A percentile compares a stretch with the other conserved stretches of the same genome.
These are phyloP conservation scores for Postia placenta DNA, from an alignment of 768 basidiomycete species.

Conservation along the genomic window DNA sequence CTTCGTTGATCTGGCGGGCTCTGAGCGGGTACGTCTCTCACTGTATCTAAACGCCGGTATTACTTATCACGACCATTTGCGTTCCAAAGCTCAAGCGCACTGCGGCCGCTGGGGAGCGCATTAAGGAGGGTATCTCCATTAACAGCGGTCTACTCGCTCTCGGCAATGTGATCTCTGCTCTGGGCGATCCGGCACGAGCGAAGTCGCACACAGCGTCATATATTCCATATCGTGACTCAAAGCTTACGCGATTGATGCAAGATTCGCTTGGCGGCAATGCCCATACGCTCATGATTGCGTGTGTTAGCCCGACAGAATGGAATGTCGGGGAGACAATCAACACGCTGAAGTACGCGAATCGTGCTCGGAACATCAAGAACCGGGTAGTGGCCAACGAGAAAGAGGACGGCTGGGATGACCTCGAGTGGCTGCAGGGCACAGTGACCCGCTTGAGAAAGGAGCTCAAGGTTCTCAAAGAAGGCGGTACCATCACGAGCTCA, in stretches of 20 bases:
- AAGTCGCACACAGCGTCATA: conserved; percentile 83
- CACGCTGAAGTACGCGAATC: conserved; percentile 94
- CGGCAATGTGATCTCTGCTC: conserved; percentile 97
- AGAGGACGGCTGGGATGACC: conserved; percentile 98
- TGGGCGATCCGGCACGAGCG: conserved; percentile 87
- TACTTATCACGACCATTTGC: conserved; percentile 10
- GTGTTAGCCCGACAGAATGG: conserved; percentile 93
- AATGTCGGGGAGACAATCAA: conserved; percentile 92
- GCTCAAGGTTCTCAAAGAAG: conserved; percentile 72
- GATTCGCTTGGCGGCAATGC: conserved; percentile 97
- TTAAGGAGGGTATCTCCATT: conserved; percentile 98
- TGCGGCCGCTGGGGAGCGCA: conserved; percentile 90
- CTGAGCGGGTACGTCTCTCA: conserved; percentile 69
- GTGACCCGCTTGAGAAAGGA: conserved; percentile 85
- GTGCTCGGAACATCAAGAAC: conserved; percentile 97
- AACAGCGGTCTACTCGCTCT: conserved; percentile 94
- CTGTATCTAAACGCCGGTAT: not conserved
- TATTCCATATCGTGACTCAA: conserved; percentile 97
- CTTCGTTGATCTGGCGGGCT: conserved; percentile 96
- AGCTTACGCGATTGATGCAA: conserved; percentile 92
- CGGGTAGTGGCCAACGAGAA: conserved; percentile 85
- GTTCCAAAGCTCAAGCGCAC: conserved; percentile 80
- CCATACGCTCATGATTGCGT: conserved; percentile 98
- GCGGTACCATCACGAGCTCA: conserved; percentile 28
- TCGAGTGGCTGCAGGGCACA: conserved; percentile 91